A percentile compares a stretch with the other conserved stretches of the same genome.
Conservation (phyloP, 805 yeast species). For the Metschnikowia kunwiensis region DNA sequence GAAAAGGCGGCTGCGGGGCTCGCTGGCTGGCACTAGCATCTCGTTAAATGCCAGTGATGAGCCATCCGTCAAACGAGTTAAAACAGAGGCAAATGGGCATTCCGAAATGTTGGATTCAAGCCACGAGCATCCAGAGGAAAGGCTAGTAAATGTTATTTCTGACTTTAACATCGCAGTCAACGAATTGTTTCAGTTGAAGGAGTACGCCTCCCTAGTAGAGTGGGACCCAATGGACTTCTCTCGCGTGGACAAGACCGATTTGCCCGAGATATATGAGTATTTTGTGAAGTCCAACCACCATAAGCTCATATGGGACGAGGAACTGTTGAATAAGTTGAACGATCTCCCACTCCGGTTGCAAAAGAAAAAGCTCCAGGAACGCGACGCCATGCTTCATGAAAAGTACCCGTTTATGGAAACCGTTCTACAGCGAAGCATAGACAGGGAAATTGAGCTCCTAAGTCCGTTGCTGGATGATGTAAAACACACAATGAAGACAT, state of each 20-base stretch:
- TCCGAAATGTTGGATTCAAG: background rate
- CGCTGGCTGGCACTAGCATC: slow-evolving; percentile 1
- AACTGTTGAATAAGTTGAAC: slow-evolving; percentile 20
- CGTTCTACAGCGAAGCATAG: slow-evolving; percentile 25
- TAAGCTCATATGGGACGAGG: slow-evolving; percentile 34
- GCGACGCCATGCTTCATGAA: slow-evolving; percentile 27
- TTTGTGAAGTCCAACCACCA: slow-evolving; percentile 28
- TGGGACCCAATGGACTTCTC: slow-evolving; percentile 55
- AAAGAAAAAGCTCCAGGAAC: slow-evolving; percentile 35
- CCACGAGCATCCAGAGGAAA: background rate
- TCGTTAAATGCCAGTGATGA: slow-evolving; percentile 1
- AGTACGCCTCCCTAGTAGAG: slow-evolving; percentile 57
- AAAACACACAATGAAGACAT: background rate
- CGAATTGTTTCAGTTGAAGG: slow-evolving; percentile 61
- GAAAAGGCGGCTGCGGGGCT: slow-evolving; percentile 6
- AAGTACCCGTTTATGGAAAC: slow-evolving; percentile 36
- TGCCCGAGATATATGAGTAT: slow-evolving; percentile 33
- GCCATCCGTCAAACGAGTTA: slow-evolving; percentile 8
- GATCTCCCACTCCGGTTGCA: slow-evolving; percentile 40
- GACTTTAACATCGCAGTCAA: slow-evolving; percentile 49
- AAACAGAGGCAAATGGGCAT: slow-evolving; percentile 5
- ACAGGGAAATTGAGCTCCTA: slow-evolving; percentile 22
- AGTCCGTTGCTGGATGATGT: background rate
- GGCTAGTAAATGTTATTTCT: slow-evolving; percentile 39
- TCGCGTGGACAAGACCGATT: slow-evolving; percentile 19